Evolutionary conservation across 2,329 filamentous ascomycete genomes (phyloP), one percentile per base, ranked within the genome.

Genomic region (Sporothrix mexicana): DNA sequence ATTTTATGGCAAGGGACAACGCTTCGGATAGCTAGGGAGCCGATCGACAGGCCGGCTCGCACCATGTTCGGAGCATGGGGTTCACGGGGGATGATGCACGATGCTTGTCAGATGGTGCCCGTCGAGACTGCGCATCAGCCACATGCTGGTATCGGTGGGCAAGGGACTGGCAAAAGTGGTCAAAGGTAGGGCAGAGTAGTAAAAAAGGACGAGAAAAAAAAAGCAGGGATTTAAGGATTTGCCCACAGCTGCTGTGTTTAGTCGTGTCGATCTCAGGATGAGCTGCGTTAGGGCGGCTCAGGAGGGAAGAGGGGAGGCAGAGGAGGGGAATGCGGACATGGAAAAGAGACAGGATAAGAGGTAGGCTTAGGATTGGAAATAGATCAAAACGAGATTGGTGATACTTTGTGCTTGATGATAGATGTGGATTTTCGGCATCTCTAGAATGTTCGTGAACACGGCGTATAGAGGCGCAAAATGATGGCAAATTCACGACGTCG

Each of bases 181-280:
- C 2, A 17, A 67, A 67, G 36, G 45, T 15, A 36, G 64, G n/a
- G 64, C n/a, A n/a, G 36, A 10, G 45, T 6, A 10, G 15, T 25
- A 17, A 10, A 53, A 10, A 15, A 30, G 47, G 23, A 2, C 13
- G 41, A 17, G 53, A 68, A 53, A 53, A 15, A 68, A 68, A 53
- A 41, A 53, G 47, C 45, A 51, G 47, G 47, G 15, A 23, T 43
- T 41, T 55, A 55, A 41, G 25, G 64, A 41, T 68, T 49, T 51
- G 62, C 62, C 45, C 64, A 51, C 45, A 51, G 20, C 6, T 49
- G 25, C 25, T 41, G 47, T 36, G 17, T n/a, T 53, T 68, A 68
- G 47, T 12, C 43, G 62, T 67, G 62, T 67, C 62, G 62, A 67
- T 67, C 64, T 51, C 23, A 36, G 64, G 45, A 68, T 51, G 47